These are phyloP conservation scores for Neurospora hispaniola DNA, from an alignment of 495 filamentous ascomycete genomes.

Conservation along the genomic window DNA sequence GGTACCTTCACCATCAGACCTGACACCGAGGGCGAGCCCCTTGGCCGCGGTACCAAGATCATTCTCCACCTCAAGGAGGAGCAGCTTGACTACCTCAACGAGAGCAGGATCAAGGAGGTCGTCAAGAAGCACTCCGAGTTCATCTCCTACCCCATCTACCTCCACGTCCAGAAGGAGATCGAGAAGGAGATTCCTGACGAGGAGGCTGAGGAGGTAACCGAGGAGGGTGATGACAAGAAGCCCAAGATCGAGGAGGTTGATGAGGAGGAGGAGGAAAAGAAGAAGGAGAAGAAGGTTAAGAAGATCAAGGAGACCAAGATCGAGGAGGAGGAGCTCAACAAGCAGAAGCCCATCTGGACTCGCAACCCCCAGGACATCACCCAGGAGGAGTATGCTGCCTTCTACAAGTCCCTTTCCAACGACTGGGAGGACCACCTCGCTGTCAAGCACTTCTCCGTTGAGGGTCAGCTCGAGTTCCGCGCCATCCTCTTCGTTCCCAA, in stretches of 20 bases:
- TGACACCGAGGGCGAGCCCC: slow-evolving; percentile 80
- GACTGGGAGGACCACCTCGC: slow-evolving; percentile 99
- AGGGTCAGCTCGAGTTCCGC: slow-evolving; percentile 99
- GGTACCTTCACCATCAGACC: slow-evolving; percentile 91
- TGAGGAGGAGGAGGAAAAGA: slow-evolving; percentile 69
- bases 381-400: slow-evolving; percentile 91
- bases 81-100: slow-evolving; percentile 95
- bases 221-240: slow-evolving; percentile 65
- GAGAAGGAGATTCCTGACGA: slow-evolving; percentile 98
- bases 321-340: slow-evolving; percentile 99
- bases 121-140: slow-evolving; percentile 99
- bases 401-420: slow-evolving; percentile 99
- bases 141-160: slow-evolving; percentile 99
- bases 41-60: slow-evolving; percentile 95
- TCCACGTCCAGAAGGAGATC: slow-evolving; percentile 96
- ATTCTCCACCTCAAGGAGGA: slow-evolving; percentile 98
- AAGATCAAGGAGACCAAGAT: slow-evolving; percentile 98
- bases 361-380: slow-evolving; percentile 94
- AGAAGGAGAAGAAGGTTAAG: slow-evolving; percentile 94
- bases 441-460: slow-evolving; percentile 99
- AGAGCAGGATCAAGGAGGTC: slow-evolving; percentile 99
- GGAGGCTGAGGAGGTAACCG: slow-evolving; percentile 70
- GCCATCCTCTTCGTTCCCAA: slow-evolving; percentile 99
- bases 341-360: slow-evolving; percentile 99
- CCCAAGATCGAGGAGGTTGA: slow-evolving; percentile 74